Conservation (phyloP, 305 asterid genomes). For the Coffea humblotiana region DNA sequence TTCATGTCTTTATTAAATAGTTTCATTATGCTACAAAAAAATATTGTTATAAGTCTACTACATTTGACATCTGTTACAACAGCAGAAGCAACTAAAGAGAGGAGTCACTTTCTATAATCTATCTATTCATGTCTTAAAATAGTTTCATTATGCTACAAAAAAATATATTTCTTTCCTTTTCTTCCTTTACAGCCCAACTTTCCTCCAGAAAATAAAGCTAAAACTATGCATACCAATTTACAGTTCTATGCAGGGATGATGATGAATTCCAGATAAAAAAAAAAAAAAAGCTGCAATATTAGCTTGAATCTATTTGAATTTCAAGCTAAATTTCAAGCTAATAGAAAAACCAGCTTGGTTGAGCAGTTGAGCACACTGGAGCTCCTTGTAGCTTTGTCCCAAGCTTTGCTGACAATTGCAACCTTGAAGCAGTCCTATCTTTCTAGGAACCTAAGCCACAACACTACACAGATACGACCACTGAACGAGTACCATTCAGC, state of each 20-base stretch:
- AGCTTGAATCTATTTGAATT: not conserved
- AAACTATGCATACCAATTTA: not conserved
- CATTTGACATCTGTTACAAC: not conserved
- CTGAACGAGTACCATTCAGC: constrained; percentile 21
- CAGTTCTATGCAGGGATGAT: not conserved
- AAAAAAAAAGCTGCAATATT: not conserved
- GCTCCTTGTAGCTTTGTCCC: not conserved
- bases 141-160: too few species aligned
- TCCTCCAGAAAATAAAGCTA: not conserved
- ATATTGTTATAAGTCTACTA: not conserved
- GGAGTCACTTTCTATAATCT: too few species aligned
- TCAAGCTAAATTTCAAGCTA: not conserved
- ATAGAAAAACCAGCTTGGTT: not conserved
- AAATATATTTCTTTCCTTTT: too few species aligned
- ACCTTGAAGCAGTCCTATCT: not conserved
- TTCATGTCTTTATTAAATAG: not conserved
- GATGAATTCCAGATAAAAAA: not conserved
- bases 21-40: not conserved
- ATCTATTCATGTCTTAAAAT: not conserved
- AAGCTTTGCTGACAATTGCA: not conserved
- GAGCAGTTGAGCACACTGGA: not conserved
- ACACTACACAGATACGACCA: not conserved
- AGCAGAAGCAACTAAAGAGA: too few species aligned
- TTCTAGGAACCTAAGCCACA: not conserved
- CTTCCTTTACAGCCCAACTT: too few species aligned